Conservation (phyloP, 2,329 filamentous ascomycete species). For the Aureobasidium leucospermi region DNA sequence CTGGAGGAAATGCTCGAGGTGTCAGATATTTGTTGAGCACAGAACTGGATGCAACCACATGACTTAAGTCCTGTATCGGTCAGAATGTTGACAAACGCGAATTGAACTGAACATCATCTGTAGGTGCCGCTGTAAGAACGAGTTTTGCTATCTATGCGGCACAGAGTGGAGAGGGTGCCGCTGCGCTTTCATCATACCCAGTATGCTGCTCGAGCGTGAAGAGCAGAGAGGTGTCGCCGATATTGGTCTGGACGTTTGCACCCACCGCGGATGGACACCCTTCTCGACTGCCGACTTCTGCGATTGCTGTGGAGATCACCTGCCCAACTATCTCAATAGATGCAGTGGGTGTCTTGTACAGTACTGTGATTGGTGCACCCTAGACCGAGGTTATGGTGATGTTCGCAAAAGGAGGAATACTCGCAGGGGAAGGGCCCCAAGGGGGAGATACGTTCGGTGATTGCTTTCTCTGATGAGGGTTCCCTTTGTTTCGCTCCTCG, state of each 20-base stretch:
- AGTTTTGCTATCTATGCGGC: not conserved
- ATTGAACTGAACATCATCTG: not conserved
- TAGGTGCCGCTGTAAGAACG: not conserved
- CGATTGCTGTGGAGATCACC: not conserved
- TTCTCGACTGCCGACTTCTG: no score
- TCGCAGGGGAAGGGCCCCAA: no score
- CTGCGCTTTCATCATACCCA: not conserved
- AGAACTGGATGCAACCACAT: not conserved
- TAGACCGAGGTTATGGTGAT: no score
- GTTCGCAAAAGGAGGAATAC: no score
- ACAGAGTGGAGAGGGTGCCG: not conserved
- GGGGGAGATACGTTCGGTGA: no score
- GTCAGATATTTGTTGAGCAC: not conserved
- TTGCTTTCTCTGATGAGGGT: no score
- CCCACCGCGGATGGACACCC: not conserved
- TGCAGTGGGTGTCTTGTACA: no score
- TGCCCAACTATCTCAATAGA: not conserved
- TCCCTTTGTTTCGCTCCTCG: no score
- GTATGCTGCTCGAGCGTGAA: not conserved
- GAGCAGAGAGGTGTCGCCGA: not conserved
- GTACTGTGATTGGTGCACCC: no score
- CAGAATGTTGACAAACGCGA: no score
- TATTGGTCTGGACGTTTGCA: not conserved
- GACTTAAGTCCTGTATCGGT: not conserved
- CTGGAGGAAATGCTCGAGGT: not conserved